Evolutionary conservation across 2,329 filamentous ascomycete genomes (phyloP).

Genomic region (Venturia carpophila): DNA sequence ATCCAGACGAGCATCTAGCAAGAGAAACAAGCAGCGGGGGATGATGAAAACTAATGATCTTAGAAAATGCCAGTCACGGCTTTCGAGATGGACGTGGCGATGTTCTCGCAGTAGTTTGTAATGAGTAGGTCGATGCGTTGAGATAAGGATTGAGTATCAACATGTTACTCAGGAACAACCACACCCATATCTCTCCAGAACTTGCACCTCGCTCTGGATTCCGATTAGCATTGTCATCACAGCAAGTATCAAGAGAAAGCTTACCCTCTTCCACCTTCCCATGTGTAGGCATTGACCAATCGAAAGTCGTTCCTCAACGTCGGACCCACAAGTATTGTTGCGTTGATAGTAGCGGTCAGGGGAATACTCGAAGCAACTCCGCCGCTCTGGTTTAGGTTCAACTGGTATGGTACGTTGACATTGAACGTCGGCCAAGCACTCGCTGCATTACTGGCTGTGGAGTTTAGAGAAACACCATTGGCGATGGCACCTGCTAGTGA

Average conservation of each 20-base stretch:
- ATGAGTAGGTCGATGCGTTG: no score
- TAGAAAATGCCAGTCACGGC: no score
- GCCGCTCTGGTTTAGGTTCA: slow-evolving; percentile 8
- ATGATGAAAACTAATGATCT: no score
- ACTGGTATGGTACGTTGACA: background rate
- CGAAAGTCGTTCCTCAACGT: slow-evolving; percentile 1
- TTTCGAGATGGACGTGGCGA: no score
- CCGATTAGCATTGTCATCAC: background rate
- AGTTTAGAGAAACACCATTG: background rate
- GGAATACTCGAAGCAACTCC: background rate
- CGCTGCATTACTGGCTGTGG: slow-evolving; percentile 5
- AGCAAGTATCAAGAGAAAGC: background rate
- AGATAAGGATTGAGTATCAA: no score
- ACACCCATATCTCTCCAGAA: background rate
- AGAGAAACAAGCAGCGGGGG: no score
- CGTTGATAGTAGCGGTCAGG: background rate
- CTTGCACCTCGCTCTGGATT: background rate
- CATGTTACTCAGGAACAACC: background rate
- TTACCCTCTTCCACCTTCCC: slow-evolving; percentile 12
- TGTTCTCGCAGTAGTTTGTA: no score
- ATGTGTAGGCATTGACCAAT: slow-evolving; percentile 8
- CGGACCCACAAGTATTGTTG: background rate
- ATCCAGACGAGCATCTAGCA: no score
- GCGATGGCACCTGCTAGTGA: background rate
- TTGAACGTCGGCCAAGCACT: slow-evolving; percentile 5